Percentiles rank a stretch among this genome's conserved stretches.
These are phyloP conservation scores for Arabidopsis arenosa DNA, from an alignment of 345 rosid species.

Conservation along the genomic window DNA sequence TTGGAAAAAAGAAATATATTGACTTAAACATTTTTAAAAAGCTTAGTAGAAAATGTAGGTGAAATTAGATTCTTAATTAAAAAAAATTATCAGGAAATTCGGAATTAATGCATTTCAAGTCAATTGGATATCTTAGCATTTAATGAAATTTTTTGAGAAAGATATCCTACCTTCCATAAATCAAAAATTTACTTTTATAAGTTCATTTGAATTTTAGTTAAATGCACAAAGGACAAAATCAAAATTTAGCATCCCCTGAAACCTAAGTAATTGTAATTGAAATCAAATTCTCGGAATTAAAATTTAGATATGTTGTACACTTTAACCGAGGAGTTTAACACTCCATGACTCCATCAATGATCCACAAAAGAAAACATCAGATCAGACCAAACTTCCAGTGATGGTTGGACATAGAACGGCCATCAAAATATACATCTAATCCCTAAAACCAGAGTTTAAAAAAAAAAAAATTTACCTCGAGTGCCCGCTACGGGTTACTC, in stretches of 20 bases:
- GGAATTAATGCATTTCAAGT: no score
- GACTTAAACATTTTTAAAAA: not conserved
- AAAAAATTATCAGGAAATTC: not conserved
- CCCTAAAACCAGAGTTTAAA: not conserved
- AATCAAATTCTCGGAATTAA: not conserved
- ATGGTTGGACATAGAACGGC: slow-evolving; percentile 20
- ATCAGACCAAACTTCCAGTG: slow-evolving; percentile 15
- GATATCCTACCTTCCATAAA: not conserved
- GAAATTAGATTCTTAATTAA: not conserved
- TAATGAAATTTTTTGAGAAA: not conserved
- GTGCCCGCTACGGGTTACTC: slow-evolving; percentile 61
- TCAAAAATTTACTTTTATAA: not conserved
- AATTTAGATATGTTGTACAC: not conserved
- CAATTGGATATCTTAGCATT: not conserved
- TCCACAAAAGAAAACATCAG: slow-evolving; percentile 1
- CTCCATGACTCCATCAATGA: not conserved
- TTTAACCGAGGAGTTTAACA: slow-evolving; percentile 13
- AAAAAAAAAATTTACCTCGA: slow-evolving; percentile 33
- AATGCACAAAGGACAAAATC: not conserved
- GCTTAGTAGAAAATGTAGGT: not conserved
- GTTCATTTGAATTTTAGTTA: not conserved
- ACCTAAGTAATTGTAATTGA: not conserved
- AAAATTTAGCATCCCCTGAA: not conserved
- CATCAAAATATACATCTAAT: slow-evolving; percentile 35
- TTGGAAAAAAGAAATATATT: not conserved